These are phyloP conservation scores for Triticum dicoccoides DNA, from an alignment of 176 grass and related monocot genomes.

Conservation along the genomic window DNA sequence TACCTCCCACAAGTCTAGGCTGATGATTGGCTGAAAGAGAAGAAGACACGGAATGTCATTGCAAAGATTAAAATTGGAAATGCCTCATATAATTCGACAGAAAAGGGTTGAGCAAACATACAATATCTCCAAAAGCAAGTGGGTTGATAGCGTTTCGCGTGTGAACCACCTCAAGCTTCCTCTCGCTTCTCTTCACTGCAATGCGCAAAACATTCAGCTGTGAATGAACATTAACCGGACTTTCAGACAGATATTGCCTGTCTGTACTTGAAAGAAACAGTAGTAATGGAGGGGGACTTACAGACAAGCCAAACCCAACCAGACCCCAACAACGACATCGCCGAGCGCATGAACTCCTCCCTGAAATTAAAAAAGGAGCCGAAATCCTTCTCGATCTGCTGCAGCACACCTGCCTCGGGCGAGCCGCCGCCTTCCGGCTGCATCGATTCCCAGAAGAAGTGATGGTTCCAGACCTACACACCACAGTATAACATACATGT, in stretches of 20 bases:
- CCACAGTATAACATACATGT: neutral
- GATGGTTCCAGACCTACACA: constrained; percentile 84
- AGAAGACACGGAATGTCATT: constrained; percentile 25
- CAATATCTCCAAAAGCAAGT: constrained; percentile 84
- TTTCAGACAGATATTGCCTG: neutral
- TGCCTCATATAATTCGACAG: neutral
- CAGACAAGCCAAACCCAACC: constrained; percentile 92
- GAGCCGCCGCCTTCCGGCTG: constrained; percentile 71
- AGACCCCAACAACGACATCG: constrained; percentile 56
- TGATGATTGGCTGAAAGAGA: constrained; percentile 77
- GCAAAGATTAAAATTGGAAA: constrained; percentile 13
- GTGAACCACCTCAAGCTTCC: constrained; percentile 59
- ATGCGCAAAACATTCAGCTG: constrained; percentile 12
- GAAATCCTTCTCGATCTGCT: constrained; percentile 95
- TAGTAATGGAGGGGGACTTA: constrained; percentile 36
- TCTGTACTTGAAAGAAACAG: neutral
- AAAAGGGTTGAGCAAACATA: constrained; percentile 42
- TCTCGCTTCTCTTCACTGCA: constrained; percentile 70
- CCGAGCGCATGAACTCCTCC: constrained; percentile 69
- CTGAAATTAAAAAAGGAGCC: constrained; percentile 82
- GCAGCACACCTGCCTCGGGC: constrained; percentile 55
- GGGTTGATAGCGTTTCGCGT: constrained; percentile 87
- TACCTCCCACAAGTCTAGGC: constrained; percentile 98
- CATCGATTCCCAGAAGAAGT: constrained; percentile 98
- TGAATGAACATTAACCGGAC: neutral